Evolutionary conservation across 257 asterid genomes (phyloP), one percentile per base, ranked within the genome.

Genomic region (Plectranthus barbatus): DNA sequence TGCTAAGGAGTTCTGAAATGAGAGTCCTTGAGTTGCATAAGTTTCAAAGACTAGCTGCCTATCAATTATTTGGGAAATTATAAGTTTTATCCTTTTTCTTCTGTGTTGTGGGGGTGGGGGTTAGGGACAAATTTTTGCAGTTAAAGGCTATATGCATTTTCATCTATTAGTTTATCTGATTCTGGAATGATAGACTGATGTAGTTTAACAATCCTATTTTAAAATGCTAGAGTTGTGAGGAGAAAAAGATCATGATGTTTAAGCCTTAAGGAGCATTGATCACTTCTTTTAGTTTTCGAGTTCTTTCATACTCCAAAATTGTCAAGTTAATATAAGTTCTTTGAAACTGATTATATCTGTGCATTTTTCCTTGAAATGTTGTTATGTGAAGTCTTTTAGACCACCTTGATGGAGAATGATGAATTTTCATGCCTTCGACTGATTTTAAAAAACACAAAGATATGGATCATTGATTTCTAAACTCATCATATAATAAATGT

Each of bases 371-470:
- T 3, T 15, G 39, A 9, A 21, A 5, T 41, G 56, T 17, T 56
- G 18, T 36, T 49, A 1, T 23, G 60, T 41, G 64, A 40, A 53
- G 23, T 54, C 60, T 15, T 54, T 31, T 13, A 34, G 24, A 45
- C 15, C 15, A 31, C 45, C 59, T 72, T 68, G 56, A 48, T 49
- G 33, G 31, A 55, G 15, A n/a, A 53, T 51, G 61, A 52, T 57
- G 19, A 36, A 7, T 41, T 12, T 12, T 66, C 33, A 33, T 50
- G 53, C 50, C 18, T 55, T 20, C 4, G 13, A 26, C 45, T 21
- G 61, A 15, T 23, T 52, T 73, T 56, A 31, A 56, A 34, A 9
- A 31, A 10, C 46, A 54, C 7, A 39, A 21, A 66, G 64, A 37
- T 41, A 31, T 29, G 39, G 56, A 54, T 60, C 37, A 5, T 34